Percentiles rank a stretch among this genome's conserved stretches.
phyloP scores from a whole-genome alignment of 164 flowering plant genomes.

The Stephania cephalantha region DNA sequence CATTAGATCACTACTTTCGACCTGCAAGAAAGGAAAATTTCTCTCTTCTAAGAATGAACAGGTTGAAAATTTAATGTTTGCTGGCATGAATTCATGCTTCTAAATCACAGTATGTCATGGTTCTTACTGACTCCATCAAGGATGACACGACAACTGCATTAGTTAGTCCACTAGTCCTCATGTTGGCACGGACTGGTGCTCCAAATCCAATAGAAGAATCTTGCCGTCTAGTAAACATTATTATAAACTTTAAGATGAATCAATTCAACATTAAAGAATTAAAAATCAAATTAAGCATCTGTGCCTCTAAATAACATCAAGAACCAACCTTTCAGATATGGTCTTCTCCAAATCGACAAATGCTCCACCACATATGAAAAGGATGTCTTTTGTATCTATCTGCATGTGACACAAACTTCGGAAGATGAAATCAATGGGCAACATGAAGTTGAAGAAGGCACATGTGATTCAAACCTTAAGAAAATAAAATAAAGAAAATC shows the following conservation, averaged over 20 bases:
- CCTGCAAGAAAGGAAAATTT: slow-evolving; percentile 41
- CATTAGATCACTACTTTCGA: slow-evolving; percentile 91
- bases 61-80: background rate
- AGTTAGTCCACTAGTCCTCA: slow-evolving; percentile 70
- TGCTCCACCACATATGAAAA: slow-evolving; percentile 98
- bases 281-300: background rate
- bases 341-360: slow-evolving; percentile 95
- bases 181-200: slow-evolving; percentile 97
- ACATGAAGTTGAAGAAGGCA: background rate
- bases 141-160: slow-evolving; percentile 75
- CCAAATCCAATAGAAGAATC: slow-evolving; percentile 99
- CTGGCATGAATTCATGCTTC: background rate
- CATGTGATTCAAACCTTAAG: background rate
- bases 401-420: slow-evolving; percentile 26
- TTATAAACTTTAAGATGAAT: background rate
- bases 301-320: slow-evolving; percentile 5
- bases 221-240: slow-evolving; percentile 54
- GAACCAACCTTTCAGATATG: slow-evolving; percentile 81
- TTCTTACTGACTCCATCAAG: slow-evolving; percentile 72
- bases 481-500: background rate
- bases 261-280: slow-evolving; percentile 4
- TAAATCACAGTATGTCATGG: background rate
- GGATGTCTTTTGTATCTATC: slow-evolving; percentile 97
- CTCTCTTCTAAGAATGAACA: background rate
- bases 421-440: background rate